These are phyloP conservation scores for Exophiala sp. DNA, from an alignment of 2,329 filamentous ascomycete genomes.

Conservation along the genomic window DNA sequence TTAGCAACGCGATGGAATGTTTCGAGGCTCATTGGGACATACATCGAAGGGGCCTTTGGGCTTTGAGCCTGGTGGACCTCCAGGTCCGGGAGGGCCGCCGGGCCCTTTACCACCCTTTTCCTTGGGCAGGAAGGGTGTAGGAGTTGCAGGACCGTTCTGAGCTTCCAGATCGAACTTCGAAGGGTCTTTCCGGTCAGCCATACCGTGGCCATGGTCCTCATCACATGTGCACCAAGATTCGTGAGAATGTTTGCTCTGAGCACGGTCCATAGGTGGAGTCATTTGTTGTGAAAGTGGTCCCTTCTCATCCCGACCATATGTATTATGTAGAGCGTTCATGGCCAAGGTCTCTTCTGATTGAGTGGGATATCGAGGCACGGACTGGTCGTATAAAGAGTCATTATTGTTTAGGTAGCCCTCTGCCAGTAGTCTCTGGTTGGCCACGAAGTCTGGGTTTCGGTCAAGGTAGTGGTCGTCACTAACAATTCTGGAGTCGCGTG, in stretches of 20 bases:
- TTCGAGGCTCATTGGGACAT: constrained; percentile 18
- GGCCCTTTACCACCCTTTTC: constrained; percentile 14
- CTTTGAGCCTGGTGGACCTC: constrained; percentile 10
- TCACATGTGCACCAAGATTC: constrained; percentile 30
- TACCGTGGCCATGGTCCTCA: constrained; percentile 27
- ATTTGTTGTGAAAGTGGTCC: constrained; percentile 21
- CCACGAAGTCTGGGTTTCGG: constrained; percentile 26
- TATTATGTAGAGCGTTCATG: constrained; percentile 22
- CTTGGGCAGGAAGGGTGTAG: constrained; percentile 26
- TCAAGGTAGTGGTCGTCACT: constrained; percentile 27
- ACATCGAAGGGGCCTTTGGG: constrained; percentile 53
- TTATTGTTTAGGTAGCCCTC: constrained; percentile 28
- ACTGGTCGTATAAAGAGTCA: constrained; percentile 25
- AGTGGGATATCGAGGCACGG: constrained; percentile 23
- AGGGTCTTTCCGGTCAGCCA: constrained; percentile 21
- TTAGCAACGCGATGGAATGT: constrained; percentile 5
- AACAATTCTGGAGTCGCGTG: constrained; percentile 26
- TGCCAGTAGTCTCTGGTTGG: constrained; percentile 28
- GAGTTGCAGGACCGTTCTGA: constrained; percentile 25
- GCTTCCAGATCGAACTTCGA: constrained; percentile 27
- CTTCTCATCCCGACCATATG: constrained; percentile 26
- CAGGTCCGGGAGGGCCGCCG: constrained; percentile 14
- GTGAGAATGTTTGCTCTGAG: constrained; percentile 25
- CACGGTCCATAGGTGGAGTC: constrained; percentile 20
- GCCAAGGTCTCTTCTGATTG: constrained; percentile 28